These are phyloP conservation scores for Cutaneotrichosporon cavernicola DNA, from an alignment of 1,284 basidiomycete genomes.

Conservation along the genomic window DNA sequence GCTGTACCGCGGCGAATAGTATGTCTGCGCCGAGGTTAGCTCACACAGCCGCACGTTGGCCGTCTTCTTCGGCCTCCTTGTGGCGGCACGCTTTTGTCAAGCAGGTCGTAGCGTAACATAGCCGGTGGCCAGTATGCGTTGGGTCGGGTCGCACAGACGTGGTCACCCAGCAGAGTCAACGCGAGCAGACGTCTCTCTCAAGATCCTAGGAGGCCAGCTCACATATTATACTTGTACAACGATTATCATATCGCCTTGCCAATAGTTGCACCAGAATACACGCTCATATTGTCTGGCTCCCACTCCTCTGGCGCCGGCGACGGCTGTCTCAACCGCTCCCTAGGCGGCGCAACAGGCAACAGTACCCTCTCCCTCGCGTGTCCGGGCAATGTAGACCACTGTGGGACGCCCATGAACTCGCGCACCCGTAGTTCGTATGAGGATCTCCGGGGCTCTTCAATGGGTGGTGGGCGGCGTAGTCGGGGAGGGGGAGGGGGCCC, in stretches of 20 bases:
- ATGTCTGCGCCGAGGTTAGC: too few species aligned
- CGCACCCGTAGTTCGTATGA: not conserved
- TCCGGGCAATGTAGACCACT: not conserved
- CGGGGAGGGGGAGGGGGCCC: too few species aligned
- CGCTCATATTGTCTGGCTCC: not conserved
- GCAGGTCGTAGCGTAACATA: too few species aligned
- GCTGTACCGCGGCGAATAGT: too few species aligned
- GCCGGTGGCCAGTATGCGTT: too few species aligned
- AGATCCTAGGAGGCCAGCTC: too few species aligned
- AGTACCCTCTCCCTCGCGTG: not conserved
- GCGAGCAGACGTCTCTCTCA: too few species aligned
- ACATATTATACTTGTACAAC: not conserved
- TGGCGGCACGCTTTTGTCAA: too few species aligned
- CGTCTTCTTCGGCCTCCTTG: too few species aligned
- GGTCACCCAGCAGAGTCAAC: too few species aligned
- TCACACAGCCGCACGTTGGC: too few species aligned
- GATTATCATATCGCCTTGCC: not conserved
- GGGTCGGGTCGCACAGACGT: too few species aligned
- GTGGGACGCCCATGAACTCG: not conserved
- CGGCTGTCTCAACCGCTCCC: not conserved
- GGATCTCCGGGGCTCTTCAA: not conserved
- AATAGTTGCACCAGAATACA: not conserved
- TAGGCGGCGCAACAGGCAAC: not conserved
- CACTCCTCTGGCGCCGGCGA: not conserved
- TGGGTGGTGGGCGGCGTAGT: not conserved